phyloP scores from a whole-genome alignment of 2,329 filamentous ascomycete species.

The Fusarium armeniacum region DNA sequence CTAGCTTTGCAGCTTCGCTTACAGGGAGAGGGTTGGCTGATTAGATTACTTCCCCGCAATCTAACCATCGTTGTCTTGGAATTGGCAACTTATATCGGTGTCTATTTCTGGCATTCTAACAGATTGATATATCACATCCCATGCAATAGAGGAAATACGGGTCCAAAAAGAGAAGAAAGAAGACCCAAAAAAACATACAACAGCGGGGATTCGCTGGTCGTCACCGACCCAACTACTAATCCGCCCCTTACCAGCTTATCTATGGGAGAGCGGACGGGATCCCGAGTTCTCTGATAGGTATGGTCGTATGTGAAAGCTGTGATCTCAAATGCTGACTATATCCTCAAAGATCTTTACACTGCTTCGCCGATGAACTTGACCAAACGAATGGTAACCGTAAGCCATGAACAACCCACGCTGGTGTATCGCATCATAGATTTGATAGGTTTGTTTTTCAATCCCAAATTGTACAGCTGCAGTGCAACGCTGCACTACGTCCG shows the following conservation, averaged over 20 bases:
- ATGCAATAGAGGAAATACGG: background rate
- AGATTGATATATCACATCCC: background rate
- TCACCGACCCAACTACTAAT: background rate
- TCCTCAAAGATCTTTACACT: background rate
- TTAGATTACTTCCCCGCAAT: constrained; percentile 23
- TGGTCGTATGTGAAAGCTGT: constrained; percentile 26
- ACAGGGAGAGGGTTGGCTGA: constrained; percentile 4
- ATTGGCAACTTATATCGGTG: constrained; percentile 10
- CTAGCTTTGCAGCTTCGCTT: background rate
- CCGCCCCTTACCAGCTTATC: background rate
- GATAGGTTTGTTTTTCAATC: constrained; percentile 17
- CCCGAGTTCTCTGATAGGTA: constrained; percentile 29
- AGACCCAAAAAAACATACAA: background rate
- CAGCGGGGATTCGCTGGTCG: background rate
- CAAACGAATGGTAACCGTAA: constrained; percentile 1
- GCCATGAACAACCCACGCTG: background rate
- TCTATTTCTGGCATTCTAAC: background rate
- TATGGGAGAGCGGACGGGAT: constrained; percentile 34
- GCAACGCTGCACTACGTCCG: constrained; percentile 22
- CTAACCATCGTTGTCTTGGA: constrained; percentile 14
- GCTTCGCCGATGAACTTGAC: background rate
- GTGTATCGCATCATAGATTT: constrained; percentile 10
- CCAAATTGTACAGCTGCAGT: constrained; percentile 9
- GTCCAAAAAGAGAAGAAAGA: background rate
- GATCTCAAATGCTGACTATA: background rate